phyloP scores from a whole-genome alignment of 2,329 filamentous ascomycete species.

The Fusarium chuoi region DNA sequence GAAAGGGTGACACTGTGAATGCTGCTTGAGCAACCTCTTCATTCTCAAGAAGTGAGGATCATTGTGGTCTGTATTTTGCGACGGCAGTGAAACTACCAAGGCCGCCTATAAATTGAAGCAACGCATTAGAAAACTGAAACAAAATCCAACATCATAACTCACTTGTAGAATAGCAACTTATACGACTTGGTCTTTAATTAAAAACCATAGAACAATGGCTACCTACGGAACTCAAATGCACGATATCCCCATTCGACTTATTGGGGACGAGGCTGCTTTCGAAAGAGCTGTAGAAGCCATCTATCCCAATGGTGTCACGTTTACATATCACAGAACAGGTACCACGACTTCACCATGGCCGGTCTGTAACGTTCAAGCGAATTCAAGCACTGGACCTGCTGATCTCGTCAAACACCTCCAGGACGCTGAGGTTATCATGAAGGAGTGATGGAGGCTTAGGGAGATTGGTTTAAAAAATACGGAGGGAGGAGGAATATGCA shows the following conservation, averaged over 20 bases:
- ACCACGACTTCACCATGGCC: neutral
- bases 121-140: accelerated
- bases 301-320: neutral
- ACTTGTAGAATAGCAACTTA: accelerated
- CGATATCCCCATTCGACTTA: neutral
- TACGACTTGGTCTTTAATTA: too few relatives aligned
- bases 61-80: neutral
- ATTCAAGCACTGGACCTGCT: neutral
- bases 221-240: neutral
- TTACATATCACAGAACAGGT: neutral
- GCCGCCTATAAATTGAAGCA: neutral
- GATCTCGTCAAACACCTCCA: neutral
- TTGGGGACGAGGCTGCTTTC: neutral
- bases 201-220: too few relatives aligned
- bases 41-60: neutral
- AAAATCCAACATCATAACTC: neutral
- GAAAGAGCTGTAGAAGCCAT: neutral
- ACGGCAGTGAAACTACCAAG: neutral
- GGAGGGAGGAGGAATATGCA: accelerated
- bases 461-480: accelerated
- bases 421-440: neutral
- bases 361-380: neutral
- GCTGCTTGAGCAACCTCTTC: accelerated
- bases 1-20: accelerated
- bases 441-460: neutral